Percentiles rank a stretch among this genome's conserved stretches.
phyloP scores from a whole-genome alignment of 345 rosid genomes.

The Euphorbia peplus region DNA sequence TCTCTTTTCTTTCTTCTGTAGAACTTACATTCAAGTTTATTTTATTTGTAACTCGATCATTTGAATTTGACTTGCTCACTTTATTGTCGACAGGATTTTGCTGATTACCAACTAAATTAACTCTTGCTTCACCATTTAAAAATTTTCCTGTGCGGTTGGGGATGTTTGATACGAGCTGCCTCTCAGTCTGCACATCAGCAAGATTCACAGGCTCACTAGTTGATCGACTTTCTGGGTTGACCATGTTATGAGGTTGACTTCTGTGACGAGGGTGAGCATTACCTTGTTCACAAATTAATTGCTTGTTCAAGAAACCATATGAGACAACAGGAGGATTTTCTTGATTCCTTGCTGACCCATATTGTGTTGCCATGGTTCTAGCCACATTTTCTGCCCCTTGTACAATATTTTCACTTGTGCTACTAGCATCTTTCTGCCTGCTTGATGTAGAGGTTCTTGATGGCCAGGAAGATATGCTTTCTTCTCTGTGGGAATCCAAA shows the following conservation, averaged over 20 bases:
- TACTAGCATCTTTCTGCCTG: conserved; percentile 29
- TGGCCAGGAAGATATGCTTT: conserved; percentile 43
- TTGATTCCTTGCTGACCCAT: conserved; percentile 21
- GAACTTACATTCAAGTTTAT: conserved; percentile 22
- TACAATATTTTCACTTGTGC: conserved; percentile 21
- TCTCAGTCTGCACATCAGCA: conserved; percentile 25
- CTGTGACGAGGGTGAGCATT: conserved; percentile 26
- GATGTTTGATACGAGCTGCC: conserved; percentile 24
- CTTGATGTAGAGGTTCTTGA: conserved; percentile 37
- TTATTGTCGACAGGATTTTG: conserved; percentile 26
- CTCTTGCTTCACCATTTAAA: conserved; percentile 29
- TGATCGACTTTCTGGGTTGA: conserved; percentile 28
- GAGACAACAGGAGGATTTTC: conserved; percentile 19
- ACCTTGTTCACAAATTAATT: conserved; percentile 24
- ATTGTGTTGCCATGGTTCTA: conserved; percentile 26
- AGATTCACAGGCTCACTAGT: conserved; percentile 23
- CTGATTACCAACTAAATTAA: conserved; percentile 21
- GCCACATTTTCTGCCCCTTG: conserved; percentile 21
- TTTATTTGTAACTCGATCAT: conserved; percentile 29
- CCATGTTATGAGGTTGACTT: conserved; percentile 27
- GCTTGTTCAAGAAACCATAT: conserved; percentile 23
- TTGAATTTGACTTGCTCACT: conserved; percentile 33
- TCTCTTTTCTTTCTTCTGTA: conserved; percentile 48
- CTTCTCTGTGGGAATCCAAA: conserved; percentile 38
- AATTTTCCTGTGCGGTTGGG: conserved; percentile 28